Evolutionary conservation across 1,139 yeast species (phyloP), one percentile per base, ranked within the genome.

Genomic region (Saccharomycopsis crataegensis): DNA sequence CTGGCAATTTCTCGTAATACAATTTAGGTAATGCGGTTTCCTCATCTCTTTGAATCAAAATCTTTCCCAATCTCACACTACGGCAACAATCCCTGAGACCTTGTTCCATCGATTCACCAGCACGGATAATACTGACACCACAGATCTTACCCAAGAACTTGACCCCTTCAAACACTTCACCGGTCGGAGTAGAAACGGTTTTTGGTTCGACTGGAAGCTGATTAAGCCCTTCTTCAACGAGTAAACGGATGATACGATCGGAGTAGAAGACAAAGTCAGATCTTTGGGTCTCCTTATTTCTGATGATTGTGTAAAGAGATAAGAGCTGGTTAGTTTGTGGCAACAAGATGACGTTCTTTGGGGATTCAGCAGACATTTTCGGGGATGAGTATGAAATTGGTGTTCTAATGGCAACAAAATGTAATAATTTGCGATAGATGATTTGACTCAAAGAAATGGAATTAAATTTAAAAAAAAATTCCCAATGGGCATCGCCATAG

Each of bases 41-140:
- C 70, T 93, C 99, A 66, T 93, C 98, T 69, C 99, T 80, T 74
- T 93, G 99, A 62, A 93, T 93, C 67, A 93, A 76, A 61, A 93
- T 93, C 74, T 93, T 93, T 53, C 99, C 99, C 59, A 93, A 87
- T 66, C 98, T 79, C 46, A 93, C 99, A 8, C 96, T 86, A 62
- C 99, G 79, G 68, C 98, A 90, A 71, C 98, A 88, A 81, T 91
- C 98, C 67, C 99, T 81, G 60, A 93, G 75, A 28, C 98, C 99
- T 77, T 89, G 95, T 70, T 93, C 99, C 99, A 93, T 93, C 46
- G 95, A 84, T 70, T 93, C 99, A 60, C 99, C 99, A 7, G 99
- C 99, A 66, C 99, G 79, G 64, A 93, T 95, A 65, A 93, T 93
- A 17, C 96, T 88, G 38, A 93, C 99, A 59, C 99, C 99, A 69